phyloP scores from a whole-genome alignment of 345 rosid species.

The Salix koriyanagi region DNA sequence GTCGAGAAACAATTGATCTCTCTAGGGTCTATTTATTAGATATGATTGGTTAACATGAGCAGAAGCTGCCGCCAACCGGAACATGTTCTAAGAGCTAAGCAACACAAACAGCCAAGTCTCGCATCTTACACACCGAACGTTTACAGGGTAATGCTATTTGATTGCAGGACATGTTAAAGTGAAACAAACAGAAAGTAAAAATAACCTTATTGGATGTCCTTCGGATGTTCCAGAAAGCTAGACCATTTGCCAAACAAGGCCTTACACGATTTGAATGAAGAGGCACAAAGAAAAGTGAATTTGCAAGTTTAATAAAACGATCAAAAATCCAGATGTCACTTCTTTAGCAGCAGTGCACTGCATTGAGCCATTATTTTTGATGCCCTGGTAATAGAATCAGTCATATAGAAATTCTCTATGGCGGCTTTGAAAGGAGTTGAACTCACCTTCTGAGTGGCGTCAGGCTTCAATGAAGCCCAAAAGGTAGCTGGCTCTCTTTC shows the following conservation, averaged over 20 bases:
- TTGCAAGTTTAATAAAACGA: conserved; percentile 23
- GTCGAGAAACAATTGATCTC: not conserved
- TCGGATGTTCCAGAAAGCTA: conserved; percentile 18
- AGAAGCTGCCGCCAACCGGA: not conserved
- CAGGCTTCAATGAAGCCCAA: conserved; percentile 60
- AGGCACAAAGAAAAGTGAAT: conserved; percentile 13
- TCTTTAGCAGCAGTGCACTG: conserved; percentile 69
- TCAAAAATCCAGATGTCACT: conserved; percentile 43
- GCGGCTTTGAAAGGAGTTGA: conserved; percentile 48
- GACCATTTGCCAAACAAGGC: not conserved
- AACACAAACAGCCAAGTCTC: not conserved
- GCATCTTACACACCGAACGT: not conserved
- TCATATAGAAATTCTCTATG: conserved; percentile 88
- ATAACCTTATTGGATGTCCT: conserved; percentile 30
- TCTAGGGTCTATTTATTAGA: not conserved
- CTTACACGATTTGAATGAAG: conserved; percentile 14
- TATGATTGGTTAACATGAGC: not conserved
- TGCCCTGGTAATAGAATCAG: conserved; percentile 90
- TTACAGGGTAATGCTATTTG: conserved; percentile 20
- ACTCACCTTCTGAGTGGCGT: conserved; percentile 41
- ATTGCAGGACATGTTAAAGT: conserved; percentile 19
- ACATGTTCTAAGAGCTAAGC: not conserved
- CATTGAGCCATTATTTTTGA: conserved; percentile 99
- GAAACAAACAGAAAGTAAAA: conserved; percentile 15
- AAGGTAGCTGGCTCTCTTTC: conserved; percentile 77